Percentiles rank a stretch among this genome's conserved stretches.
Evolutionary conservation across 1,284 basidiomycete species (phyloP).

Genomic region (Inonotus hispidus): DNA sequence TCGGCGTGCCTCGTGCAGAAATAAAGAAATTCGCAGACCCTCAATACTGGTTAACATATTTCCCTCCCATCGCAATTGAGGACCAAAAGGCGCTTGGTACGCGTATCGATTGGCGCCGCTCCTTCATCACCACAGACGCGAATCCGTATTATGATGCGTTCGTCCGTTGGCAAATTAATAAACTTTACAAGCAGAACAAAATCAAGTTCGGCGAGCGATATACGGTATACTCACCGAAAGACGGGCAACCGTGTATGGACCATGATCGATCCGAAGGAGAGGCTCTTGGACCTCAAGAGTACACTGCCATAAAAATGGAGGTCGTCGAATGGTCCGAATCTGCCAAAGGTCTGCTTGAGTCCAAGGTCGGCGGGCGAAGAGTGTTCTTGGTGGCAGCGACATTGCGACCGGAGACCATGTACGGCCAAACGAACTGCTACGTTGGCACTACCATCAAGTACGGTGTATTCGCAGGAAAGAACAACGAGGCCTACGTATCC

Average conservation of each 20-base stretch:
- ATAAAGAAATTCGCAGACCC: conserved; percentile 97
- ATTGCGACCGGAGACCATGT: conserved; percentile 97
- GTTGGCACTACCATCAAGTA: conserved; percentile 92
- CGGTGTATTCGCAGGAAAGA: conserved; percentile 84
- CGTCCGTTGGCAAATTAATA: conserved; percentile 98
- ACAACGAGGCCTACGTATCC: conserved; percentile 86
- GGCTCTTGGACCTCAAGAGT: conserved; percentile 93
- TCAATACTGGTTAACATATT: conserved; percentile 88
- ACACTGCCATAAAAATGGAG: conserved; percentile 94
- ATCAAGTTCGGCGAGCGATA: conserved; percentile 99
- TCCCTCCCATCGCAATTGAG: conserved; percentile 89
- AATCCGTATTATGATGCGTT: conserved; percentile 99
- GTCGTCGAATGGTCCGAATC: conserved; percentile 74
- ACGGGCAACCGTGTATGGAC: conserved; percentile 99
- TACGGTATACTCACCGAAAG: conserved; percentile 99
- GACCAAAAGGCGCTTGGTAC: conserved; percentile 89
- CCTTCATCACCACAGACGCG: conserved; percentile 91
- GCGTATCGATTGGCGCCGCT: conserved; percentile 95
- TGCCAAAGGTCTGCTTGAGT: conserved; percentile 57
- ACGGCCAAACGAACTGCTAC: conserved; percentile 98
- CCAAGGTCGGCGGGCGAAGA: conserved; percentile 71
- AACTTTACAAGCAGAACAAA: conserved; percentile 78
- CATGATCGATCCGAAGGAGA: conserved; percentile 97
- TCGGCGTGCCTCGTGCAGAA: conserved; percentile 82
- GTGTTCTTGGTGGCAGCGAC: conserved; percentile 95